A percentile compares a stretch with the other conserved stretches of the same genome.
Evolutionary conservation across 495 filamentous ascomycete species (phyloP).

Genomic region (Usnea hakonensis): DNA sequence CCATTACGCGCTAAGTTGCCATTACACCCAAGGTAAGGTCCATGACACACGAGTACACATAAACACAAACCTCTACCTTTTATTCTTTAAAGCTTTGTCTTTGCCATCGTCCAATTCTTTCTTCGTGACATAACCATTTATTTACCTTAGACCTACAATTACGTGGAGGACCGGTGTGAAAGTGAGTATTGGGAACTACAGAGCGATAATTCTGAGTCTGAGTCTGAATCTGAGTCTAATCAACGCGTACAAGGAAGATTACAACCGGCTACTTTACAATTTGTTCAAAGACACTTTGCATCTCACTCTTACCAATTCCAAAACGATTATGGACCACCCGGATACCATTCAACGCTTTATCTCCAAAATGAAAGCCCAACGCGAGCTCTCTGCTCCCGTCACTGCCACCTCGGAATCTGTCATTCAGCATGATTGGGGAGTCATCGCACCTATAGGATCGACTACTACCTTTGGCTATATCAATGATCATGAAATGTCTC

Average conservation of each 20-base stretch:
- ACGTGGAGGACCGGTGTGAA: background rate
- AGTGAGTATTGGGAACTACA: background rate
- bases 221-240: no score
- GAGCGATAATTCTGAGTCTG: background rate
- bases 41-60: no score
- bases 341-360: conserved; percentile 9
- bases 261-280: no score
- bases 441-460: background rate
- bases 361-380: background rate
- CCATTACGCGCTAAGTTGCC: background rate
- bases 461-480: background rate
- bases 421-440: background rate
- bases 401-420: background rate
- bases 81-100: no score
- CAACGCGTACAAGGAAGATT: no score
- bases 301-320: no score
- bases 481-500: background rate
- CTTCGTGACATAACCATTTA: no score
- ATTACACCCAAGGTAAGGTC: no score
- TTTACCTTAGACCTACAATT: background rate
- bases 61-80: background rate
- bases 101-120: no score
- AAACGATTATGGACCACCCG: background rate
- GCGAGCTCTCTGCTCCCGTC: background rate
- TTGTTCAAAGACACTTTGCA: no score